Conservation (phyloP, 2,329 filamentous ascomycete genomes). For the Cladobotryum protrusum region DNA sequence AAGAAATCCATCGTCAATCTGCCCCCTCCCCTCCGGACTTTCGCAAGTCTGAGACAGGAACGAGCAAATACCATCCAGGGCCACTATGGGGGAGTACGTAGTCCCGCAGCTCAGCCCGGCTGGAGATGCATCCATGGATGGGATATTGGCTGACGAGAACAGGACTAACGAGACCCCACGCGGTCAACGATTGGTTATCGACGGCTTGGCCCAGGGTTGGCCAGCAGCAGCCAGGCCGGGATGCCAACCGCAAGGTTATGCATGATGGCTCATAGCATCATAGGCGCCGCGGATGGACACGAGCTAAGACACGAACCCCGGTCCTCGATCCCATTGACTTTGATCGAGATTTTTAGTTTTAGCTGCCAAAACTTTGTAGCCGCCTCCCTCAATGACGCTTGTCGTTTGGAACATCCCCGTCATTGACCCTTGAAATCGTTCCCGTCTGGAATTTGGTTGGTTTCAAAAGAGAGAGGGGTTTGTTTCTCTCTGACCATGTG, state of each 20-base stretch:
- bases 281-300: not conserved
- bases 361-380: conserved; percentile 2
- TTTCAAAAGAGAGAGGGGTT: conserved; percentile 8
- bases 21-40: no score
- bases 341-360: conserved; percentile 7
- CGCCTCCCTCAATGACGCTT: no score
- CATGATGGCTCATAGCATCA: not conserved
- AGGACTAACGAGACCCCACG: conserved; percentile 3
- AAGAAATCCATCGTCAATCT: no score
- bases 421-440: not conserved
- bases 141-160: not conserved
- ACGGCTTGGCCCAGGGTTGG: no score
- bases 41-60: not conserved
- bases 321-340: conserved; percentile 7
- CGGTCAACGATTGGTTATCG: conserved; percentile 5
- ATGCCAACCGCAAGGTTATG: not conserved
- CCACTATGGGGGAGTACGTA: conserved; percentile 1
- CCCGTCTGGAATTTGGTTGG: conserved; percentile 4
- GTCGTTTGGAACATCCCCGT: no score
- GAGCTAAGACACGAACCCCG: not conserved
- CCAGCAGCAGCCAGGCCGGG: not conserved
- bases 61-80: not conserved
- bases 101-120: conserved; percentile 3
- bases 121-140: no score
- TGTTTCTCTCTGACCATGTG: not conserved